Evolutionary conservation across 352 stramenopile species (phyloP), one percentile per base, ranked within the genome.

Genomic region (Phytophthora fragariae): DNA sequence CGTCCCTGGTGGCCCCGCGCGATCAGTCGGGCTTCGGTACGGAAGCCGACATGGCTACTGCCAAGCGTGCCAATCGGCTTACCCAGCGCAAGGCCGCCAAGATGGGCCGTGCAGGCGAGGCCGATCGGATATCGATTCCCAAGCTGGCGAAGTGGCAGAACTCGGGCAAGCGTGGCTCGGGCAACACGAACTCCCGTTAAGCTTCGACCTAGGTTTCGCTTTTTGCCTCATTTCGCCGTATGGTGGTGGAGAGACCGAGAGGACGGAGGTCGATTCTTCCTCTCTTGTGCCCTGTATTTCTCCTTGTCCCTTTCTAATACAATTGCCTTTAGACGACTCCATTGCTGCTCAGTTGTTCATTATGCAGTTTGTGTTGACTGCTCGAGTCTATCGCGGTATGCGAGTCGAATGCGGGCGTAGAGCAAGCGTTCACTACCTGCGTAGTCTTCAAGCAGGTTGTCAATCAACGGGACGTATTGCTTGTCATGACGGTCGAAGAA

Each of bases 81-180:
- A 80, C 85, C 29, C 81, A 97, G 84, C 90, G 90, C 52, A 83
- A 88, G 74, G 80, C 82, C 19, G 93, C 93, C 83, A 95, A 92
- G 67, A 88, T 91, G 77, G 91, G 88, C 19, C 85, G 85, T 49
- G 86, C 86, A 29, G 88, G 91, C 76, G 91, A 97, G 61, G 80
- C 87, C 57, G 91, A 97, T 80, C 85, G 91, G 57, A 86, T 90
- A 81, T 76, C 89, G 56, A 70, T 84, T 53, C 84, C 90, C 54
- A 97, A 97, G 80, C 80, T 97, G 29, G 88, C 89, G 75, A 95
- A 95, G 79, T 96, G 90, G 89, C 88, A 94, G 73, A 95, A 95
- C 79, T 89, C 89, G 68, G 91, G 91, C 86, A 97, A 97, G 84
- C 88, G 88, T 77, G 84, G 86, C 75, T 85, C 87, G 62, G 91